Evolutionary conservation across 2,329 filamentous ascomycete species (phyloP), one percentile per base, ranked within the genome.

Genomic region (Arthrobotrys pseudoclavata): DNA sequence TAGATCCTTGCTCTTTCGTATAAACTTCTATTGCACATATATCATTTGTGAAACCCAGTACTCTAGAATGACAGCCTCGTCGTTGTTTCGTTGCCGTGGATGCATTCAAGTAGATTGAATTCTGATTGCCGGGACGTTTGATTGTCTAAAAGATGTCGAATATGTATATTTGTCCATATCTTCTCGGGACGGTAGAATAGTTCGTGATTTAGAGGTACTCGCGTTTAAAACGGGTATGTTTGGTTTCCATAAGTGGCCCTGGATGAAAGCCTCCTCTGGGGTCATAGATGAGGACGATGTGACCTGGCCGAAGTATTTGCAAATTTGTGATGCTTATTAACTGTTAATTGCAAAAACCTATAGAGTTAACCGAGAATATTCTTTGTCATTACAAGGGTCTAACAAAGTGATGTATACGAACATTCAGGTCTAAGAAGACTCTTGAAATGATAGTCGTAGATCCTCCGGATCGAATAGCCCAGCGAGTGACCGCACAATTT

Each of bases 1-100:
- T 42, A 9, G 13, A 7, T 24, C 34, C 31, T 4, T 4, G 9
- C 3, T 60, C 55, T 9, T 42, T 42, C 3, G 31, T 60, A 7
- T 60, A 60, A 4, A 60, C 12, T n/a, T 60, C 31, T 24, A 60
- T 60, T 1, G 55, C 55, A n/a, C 20, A 42, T 22, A 60, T 60
- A 60, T 60, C 55, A 40, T 42, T n/a, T 42, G 12, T 42, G 13
- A 15, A 42, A 18, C 12, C 55, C 34, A 1, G 31, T 26, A 42
- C 18, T 42, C 55, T 34, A 60, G 10, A 60, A 7, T 10, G 55
- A 60, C 24, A 60, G 13, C 20, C 55, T 42, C 5, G 31, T 42
- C 1, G 42, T 24, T 1, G 55, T 42, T n/a, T 42, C 34, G 4
- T 42, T n/a, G 31, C 31, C 5, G 12, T 26, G 13, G 6, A 60